Evolutionary conservation across 306 rosid species (phyloP).

Genomic region (Ammopiptanthus mongolicus): DNA sequence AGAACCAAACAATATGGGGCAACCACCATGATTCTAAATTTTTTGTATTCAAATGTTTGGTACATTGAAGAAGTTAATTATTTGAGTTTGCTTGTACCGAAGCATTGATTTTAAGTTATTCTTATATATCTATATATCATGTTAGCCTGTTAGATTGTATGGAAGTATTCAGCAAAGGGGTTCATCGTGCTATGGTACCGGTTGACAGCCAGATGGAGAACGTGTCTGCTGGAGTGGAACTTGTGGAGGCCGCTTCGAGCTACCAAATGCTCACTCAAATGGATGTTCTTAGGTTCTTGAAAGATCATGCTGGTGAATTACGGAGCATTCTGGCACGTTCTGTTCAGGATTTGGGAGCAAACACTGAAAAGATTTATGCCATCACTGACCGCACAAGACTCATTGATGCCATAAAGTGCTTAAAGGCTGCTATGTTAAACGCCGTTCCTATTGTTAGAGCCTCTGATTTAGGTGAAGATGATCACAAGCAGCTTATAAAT

Average conservation of each 20-base stretch:
- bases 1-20: too few relatives aligned
- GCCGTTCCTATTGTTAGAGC: slow-evolving; percentile 75
- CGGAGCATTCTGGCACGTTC: slow-evolving; percentile 22
- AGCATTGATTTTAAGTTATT: background rate
- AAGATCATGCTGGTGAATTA: slow-evolving; percentile 30
- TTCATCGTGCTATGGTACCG: slow-evolving; percentile 78
- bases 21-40: too few relatives aligned
- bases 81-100: background rate
- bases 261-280: slow-evolving; percentile 77
- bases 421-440: slow-evolving; percentile 52
- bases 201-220: slow-evolving; percentile 48
- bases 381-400: slow-evolving; percentile 65
- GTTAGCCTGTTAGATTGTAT: slow-evolving; percentile 72
- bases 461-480: slow-evolving; percentile 31
- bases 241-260: slow-evolving; percentile 60
- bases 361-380: slow-evolving; percentile 53
- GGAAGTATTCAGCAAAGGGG: slow-evolving; percentile 94
- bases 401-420: slow-evolving; percentile 62
- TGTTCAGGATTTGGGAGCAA: slow-evolving; percentile 47
- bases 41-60: too few relatives aligned
- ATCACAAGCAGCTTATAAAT: slow-evolving; percentile 55
- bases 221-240: slow-evolving; percentile 52
- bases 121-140: background rate
- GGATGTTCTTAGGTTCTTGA: slow-evolving; percentile 66
- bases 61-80: background rate